Base-by-base conservation (phyloP, 2,329 filamentous ascomycete species). In the Fusarium setosum region DNA sequence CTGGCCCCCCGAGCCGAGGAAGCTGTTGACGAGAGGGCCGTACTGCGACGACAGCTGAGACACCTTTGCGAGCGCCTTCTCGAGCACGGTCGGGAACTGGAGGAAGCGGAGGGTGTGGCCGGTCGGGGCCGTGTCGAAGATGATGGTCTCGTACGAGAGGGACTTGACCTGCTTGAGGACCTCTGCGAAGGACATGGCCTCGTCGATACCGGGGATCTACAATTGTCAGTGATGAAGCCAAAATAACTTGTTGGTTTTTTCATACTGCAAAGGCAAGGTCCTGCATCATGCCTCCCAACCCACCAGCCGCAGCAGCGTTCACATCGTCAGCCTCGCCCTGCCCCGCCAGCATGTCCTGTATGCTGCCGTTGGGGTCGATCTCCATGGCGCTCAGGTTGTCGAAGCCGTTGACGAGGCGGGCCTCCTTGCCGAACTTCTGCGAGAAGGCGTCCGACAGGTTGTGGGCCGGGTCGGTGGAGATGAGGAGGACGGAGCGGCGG, bases 121-220 rank as follows among this genome's bases (percentile, higher is more conserved):
- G 15, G 96, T 99, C 15, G 96, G 96, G 4, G 96, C 96, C 31
- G 96, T 99, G 80, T 99, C 96, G 87, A 99, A 99, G 79, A 99
- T 93, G 82, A 99, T 98, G 74, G 95, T 93, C 80, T 98, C 96
- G 87, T 99, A 99, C 48, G 94, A 97, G 76, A 98, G 92, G 37
- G 93, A 97, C 83, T 98, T 98, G 83, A 99, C 96, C 81, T 99
- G 96, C 82, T 99, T 99, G 74, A 99, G 87, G 67, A 99, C 96
- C 83, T 99, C 96, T 77, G 96, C 96, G 76, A 99, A 99, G 57
- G 94, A 97, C 96, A 99, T 99, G 79, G 96, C 96, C 81, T 99
- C 96, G 77, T 99, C 96, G 65, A 99, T 97, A 81, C 96, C 96
- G 17, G 96, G 96, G 65, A 99, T 99, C 93, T 97, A 72, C 12